These are phyloP conservation scores for Mycena floridula DNA, from an alignment of 768 basidiomycete species.

Conservation along the genomic window DNA sequence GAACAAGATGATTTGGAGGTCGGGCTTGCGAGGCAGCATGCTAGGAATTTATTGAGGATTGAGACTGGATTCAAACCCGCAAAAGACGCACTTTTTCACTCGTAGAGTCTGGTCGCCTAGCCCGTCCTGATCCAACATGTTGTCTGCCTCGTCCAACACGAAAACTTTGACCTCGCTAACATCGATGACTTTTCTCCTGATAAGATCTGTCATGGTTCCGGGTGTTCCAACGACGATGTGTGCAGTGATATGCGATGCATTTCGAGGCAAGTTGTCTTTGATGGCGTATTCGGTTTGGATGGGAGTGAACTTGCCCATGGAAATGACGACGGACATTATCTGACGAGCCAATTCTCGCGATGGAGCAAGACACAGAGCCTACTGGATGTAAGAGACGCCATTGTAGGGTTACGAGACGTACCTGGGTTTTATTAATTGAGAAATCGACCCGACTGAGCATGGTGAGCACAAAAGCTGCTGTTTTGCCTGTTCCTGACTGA, in stretches of 20 bases:
- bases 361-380: slow-evolving; percentile 97
- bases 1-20: slow-evolving; percentile 87
- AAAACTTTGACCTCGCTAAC: slow-evolving; percentile 80
- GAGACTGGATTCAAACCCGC: slow-evolving; percentile 2
- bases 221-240: slow-evolving; percentile 96
- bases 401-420: slow-evolving; percentile 18
- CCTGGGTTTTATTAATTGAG: slow-evolving; percentile 76
- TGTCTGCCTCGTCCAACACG: slow-evolving; percentile 97
- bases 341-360: slow-evolving; percentile 96
- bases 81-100: slow-evolving; percentile 77
- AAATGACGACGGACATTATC: slow-evolving; percentile 90
- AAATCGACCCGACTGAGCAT: slow-evolving; percentile 96
- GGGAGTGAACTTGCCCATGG: slow-evolving; percentile 92
- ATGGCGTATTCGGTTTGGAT: slow-evolving; percentile 96
- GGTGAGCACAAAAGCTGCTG: slow-evolving; percentile 94
- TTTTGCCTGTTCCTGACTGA: slow-evolving; percentile 98
- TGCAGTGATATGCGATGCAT: slow-evolving; percentile 64
- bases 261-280: slow-evolving; percentile 72
- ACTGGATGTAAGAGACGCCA: slow-evolving; percentile 1
- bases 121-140: slow-evolving; percentile 95
- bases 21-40: slow-evolving; percentile 45
- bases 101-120: slow-evolving; percentile 89
- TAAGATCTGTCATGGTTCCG: slow-evolving; percentile 88
- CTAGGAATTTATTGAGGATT: slow-evolving; percentile 24
- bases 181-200: slow-evolving; percentile 75